Percentiles rank a stretch among this genome's conserved stretches.
phyloP scores from a whole-genome alignment of 495 filamentous ascomycete species.

The Rusavskia elegans region DNA sequence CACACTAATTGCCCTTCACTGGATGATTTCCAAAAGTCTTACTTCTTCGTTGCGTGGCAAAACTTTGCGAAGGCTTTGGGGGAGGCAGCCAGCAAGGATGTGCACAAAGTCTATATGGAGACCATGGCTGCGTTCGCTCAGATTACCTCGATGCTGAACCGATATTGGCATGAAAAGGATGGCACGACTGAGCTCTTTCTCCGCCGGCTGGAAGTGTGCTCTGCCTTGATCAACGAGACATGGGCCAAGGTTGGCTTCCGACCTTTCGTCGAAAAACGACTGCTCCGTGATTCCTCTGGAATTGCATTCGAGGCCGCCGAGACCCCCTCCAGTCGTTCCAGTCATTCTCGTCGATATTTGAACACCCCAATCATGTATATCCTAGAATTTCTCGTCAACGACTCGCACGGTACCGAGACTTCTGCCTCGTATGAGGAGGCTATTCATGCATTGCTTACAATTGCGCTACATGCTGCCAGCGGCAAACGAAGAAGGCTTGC shows the following conservation, averaged over 20 bases:
- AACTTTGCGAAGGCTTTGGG: conserved; percentile 52
- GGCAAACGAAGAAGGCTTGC: conserved; percentile 30
- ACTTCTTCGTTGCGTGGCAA: conserved; percentile 47
- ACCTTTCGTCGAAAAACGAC: conserved; percentile 64
- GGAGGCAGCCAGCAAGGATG: conserved; percentile 70
- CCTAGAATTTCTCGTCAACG: conserved; percentile 6
- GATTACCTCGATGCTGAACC: conserved; percentile 48
- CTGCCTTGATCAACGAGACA: conserved; percentile 41
- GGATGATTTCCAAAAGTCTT: conserved; percentile 31
- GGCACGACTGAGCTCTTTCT: not conserved
- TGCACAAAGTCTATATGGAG: conserved; percentile 65
- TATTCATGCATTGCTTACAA: conserved; percentile 5
- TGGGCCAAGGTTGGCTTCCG: conserved; percentile 51
- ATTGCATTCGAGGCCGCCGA: conserved; percentile 26
- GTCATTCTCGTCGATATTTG: not conserved
- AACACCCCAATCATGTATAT: conserved; percentile 11
- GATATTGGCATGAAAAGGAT: conserved; percentile 38
- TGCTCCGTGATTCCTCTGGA: conserved; percentile 24
- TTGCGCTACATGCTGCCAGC: conserved; percentile 10
- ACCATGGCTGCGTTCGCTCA: conserved; percentile 63
- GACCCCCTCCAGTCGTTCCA: conserved; percentile 34
- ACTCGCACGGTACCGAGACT: not conserved
- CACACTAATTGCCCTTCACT: conserved; percentile 37
- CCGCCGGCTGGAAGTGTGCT: conserved; percentile 34
- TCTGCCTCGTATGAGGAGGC: not conserved